A percentile compares a stretch with the other conserved stretches of the same genome.
Conservation (phyloP, 805 yeast species). For the Ogataea zsoltii region DNA sequence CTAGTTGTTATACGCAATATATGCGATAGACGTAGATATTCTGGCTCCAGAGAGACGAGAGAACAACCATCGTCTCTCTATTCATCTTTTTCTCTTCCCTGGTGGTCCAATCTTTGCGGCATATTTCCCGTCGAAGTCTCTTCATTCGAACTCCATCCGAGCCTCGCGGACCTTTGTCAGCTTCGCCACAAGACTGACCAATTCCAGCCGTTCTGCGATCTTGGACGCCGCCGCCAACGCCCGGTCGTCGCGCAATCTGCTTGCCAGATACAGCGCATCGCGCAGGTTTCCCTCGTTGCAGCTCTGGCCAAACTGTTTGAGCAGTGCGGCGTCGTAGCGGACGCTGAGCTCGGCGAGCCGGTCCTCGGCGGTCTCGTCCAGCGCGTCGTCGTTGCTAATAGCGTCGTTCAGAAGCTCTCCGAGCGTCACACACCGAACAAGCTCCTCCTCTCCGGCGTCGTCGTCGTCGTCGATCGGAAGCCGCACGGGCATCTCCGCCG, state of each 20-base stretch:
- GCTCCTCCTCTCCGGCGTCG: conserved; percentile 55
- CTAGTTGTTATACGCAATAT: too few species aligned
- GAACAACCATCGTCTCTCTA: too few species aligned
- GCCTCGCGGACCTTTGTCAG: conserved; percentile 56
- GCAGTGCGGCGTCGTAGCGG: conserved; percentile 71
- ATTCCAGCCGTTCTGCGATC: conserved; percentile 74
- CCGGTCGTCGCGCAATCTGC: conserved; percentile 69
- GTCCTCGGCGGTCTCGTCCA: conserved; percentile 42
- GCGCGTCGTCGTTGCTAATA: conserved; percentile 39
- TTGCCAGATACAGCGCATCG: conserved; percentile 70
- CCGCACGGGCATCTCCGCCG: conserved; percentile 71
- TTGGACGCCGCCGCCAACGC: conserved; percentile 82
- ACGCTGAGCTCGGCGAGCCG: conserved; percentile 53
- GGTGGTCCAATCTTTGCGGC: too few species aligned
- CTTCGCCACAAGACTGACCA: conserved; percentile 51
- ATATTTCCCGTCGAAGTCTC: too few species aligned
- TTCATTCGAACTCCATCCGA: conserved; percentile 39
- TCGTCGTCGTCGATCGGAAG: conserved; percentile 55
- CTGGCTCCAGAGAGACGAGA: too few species aligned
- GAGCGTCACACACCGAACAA: conserved; percentile 58
- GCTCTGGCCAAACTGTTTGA: conserved; percentile 71
- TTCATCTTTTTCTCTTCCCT: too few species aligned
- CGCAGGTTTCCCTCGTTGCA: conserved; percentile 65
- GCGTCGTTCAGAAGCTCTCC: conserved; percentile 66
- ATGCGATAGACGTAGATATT: too few species aligned